Conservation (phyloP, 2,329 filamentous ascomycete genomes). For the Herpotrichia juniperi region DNA sequence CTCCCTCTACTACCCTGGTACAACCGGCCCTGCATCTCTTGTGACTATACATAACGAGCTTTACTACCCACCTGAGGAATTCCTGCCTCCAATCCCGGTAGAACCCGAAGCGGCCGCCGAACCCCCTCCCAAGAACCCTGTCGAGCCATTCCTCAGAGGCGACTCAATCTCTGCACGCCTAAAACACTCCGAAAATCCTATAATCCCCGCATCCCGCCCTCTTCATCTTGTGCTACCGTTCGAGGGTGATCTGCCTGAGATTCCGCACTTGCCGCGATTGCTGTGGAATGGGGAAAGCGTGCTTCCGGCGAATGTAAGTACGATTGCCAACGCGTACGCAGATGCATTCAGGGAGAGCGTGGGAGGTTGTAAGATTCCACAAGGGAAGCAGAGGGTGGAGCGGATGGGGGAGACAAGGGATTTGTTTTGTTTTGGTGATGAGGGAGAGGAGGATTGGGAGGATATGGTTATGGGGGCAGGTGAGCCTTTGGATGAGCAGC, state of each 20-base stretch:
- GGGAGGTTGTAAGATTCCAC: conserved; percentile 66
- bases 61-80: conserved; percentile 74
- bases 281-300: conserved; percentile 66
- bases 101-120: conserved; percentile 7
- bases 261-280: conserved; percentile 63
- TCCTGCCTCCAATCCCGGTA: conserved; percentile 17
- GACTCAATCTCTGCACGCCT: conserved; percentile 32
- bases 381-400: conserved; percentile 38
- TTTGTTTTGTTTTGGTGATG: conserved; percentile 67
- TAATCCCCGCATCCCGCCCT: conserved; percentile 57
- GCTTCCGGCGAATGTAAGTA: conserved; percentile 49
- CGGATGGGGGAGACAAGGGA: conserved; percentile 58
- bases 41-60: conserved; percentile 81
- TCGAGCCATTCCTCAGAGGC: conserved; percentile 49
- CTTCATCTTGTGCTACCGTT: conserved; percentile 56
- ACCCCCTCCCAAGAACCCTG: conserved; percentile 14
- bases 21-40: conserved; percentile 57
- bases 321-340: conserved; percentile 60
- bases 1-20: conserved; percentile 77
- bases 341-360: conserved; percentile 65
- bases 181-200: conserved; percentile 45
- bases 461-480: conserved; percentile 22
- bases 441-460: conserved; percentile 37
- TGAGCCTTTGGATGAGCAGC: conserved; percentile 1
- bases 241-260: conserved; percentile 54